Base-by-base conservation (phyloP, 2,329 filamentous ascomycete species). In the Aspergillus candidus region DNA sequence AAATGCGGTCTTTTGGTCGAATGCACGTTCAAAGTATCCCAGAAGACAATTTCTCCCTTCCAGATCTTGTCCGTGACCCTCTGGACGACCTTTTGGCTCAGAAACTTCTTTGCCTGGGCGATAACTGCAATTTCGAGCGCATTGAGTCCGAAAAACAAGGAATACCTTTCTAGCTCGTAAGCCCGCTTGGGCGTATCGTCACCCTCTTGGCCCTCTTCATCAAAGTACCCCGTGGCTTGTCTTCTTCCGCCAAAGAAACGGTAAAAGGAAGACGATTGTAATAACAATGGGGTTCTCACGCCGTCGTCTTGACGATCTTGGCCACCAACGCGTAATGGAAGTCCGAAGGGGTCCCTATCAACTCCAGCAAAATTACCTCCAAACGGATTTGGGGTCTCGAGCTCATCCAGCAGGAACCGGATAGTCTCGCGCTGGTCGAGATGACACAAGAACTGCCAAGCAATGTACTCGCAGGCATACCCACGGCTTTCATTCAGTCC, bases 41-140 rank as follows among this genome's bases (percentile, higher is more conserved):
- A 94, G 63, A 94, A 93, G 32, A 90, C 79, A 48, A 94, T 88
- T 52, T 90, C 83, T 36, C 88, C 88, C 50, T 83, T 81, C 88
- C 88, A 94, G 42, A 94, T 86, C 38, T 85, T 85, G 36, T 85
- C 84, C 49, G 94, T 80, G 52, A 94, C 85, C 57, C 84, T 86
- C 61, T 94, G 88, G 10, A 94, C 84, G 3, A 86, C 79, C 47
- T 78, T 77, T 63, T 94, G 88, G 58, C 83, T 84, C 31, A 94
- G 75, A 54, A 94, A 94, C 36, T 85, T 85, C 69, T 94, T 94
- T 27, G 87, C 86, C 46, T 86, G 78, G 11, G 84, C 84, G 14
- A 94, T 81, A 36, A 84, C 83, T 18, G 88, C 88, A 57, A 94
- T 90, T 61, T 94, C 88, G 12, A 97, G 74, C 2, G 88, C 88